phyloP scores from a whole-genome alignment of 2,329 filamentous ascomycete genomes.

The Monosporascus sp. region DNA sequence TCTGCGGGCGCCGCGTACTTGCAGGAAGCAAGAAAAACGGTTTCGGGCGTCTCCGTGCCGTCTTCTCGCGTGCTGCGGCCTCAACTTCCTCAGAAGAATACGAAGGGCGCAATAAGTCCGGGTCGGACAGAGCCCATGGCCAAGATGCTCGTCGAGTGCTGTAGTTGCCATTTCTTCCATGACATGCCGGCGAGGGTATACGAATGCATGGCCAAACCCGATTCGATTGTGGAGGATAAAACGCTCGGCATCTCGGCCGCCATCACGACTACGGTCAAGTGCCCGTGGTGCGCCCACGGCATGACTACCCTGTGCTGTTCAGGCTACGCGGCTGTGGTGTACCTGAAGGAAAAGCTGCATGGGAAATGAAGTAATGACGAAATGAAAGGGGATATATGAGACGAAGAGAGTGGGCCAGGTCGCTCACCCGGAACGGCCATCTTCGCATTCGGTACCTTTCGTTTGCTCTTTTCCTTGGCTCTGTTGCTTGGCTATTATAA shows the following conservation, averaged over 20 bases:
- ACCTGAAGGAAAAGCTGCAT: conserved; percentile 59
- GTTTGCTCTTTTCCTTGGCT: too few species aligned
- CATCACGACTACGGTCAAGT: conserved; percentile 58
- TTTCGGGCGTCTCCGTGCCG: conserved; percentile 16
- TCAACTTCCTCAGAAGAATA: conserved; percentile 18
- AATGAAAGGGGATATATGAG: too few species aligned
- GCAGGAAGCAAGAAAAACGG: conserved; percentile 30
- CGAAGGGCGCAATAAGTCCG: conserved; percentile 11
- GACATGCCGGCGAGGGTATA: conserved; percentile 61
- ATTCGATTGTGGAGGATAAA: conserved; percentile 47
- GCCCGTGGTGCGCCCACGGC: conserved; percentile 66
- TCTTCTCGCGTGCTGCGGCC: conserved; percentile 21
- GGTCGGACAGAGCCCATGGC: conserved; percentile 38
- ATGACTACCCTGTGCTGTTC: conserved; percentile 66
- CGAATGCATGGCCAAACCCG: conserved; percentile 57
- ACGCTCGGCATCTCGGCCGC: conserved; percentile 48
- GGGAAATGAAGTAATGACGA: conserved; percentile 16
- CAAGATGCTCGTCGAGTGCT: conserved; percentile 63
- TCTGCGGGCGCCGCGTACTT: conserved; percentile 28
- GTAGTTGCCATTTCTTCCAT: conserved; percentile 58
- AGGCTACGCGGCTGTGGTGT: conserved; percentile 61
- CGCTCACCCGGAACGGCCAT: too few species aligned
- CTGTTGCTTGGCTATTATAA: too few species aligned
- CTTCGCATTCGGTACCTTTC: too few species aligned
- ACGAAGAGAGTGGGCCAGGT: too few species aligned